phyloP scores from a whole-genome alignment of 805 yeast genomes.

The Suhomyces sp. region DNA sequence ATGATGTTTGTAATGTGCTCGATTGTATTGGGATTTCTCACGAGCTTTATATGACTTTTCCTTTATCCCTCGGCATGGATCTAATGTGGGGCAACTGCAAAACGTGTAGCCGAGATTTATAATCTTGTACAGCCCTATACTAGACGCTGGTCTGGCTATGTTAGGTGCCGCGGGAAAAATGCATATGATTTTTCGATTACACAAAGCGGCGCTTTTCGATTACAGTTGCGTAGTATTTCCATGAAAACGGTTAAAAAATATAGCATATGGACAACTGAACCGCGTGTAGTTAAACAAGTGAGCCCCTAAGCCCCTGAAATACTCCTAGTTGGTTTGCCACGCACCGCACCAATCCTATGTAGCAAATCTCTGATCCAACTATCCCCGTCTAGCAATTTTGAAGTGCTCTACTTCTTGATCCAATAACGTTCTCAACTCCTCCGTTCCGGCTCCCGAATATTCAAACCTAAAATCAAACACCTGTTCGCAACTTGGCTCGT shows the following conservation, averaged over 20 bases:
- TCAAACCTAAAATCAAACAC: conserved; percentile 73
- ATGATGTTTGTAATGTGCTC: not conserved
- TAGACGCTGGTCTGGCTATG: not conserved
- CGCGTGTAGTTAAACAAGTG: not conserved
- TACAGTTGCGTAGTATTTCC: not conserved
- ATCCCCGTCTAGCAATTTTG: conserved; percentile 7
- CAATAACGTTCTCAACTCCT: conserved; percentile 14
- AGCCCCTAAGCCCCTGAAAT: not conserved
- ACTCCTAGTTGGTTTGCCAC: not conserved
- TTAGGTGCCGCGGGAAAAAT: not conserved
- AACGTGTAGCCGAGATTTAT: not conserved
- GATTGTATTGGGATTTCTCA: not conserved
- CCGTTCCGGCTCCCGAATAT: conserved; percentile 15
- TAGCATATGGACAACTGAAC: not conserved
- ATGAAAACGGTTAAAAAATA: not conserved
- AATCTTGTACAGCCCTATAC: not conserved
- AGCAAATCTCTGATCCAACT: not conserved
- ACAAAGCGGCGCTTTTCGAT: not conserved
- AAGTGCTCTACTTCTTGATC: conserved; percentile 21
- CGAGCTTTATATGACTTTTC: not conserved
- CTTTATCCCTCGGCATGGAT: not conserved
- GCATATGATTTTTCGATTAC: not conserved
- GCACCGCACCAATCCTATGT: not conserved
- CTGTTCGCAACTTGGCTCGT: conserved; percentile 52
- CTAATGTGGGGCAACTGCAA: not conserved